phyloP scores from a whole-genome alignment of 1,139 yeast species.

The Zygosaccharomyces pseudobailii region DNA sequence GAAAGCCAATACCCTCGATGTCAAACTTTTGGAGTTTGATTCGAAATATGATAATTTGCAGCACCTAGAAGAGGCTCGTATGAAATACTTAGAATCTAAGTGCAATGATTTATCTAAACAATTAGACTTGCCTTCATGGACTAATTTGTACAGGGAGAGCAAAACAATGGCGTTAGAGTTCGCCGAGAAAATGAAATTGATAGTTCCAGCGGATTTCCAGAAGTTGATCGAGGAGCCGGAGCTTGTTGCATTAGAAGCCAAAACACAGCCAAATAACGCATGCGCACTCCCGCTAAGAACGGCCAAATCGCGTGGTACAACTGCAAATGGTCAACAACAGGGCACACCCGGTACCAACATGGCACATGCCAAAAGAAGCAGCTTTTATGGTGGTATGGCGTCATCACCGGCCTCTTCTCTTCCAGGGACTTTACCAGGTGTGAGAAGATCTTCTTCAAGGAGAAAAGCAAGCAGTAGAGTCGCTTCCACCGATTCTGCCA shows the following conservation, averaged over 20 bases:
- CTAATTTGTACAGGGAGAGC: constrained; percentile 17
- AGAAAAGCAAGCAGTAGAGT: constrained; percentile 16
- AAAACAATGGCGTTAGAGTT: constrained; percentile 16
- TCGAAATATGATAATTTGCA: constrained; percentile 8
- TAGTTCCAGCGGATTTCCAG: constrained; percentile 13
- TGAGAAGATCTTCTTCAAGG: constrained; percentile 27
- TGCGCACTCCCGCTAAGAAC: constrained; percentile 9
- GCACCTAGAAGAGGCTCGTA: constrained; percentile 8
- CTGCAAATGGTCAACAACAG: constrained; percentile 3
- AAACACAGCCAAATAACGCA: constrained; percentile 2
- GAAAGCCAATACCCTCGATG: constrained; percentile 5
- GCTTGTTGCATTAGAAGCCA: constrained; percentile 4
- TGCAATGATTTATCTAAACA: constrained; percentile 12
- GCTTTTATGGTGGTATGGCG: constrained; percentile 24
- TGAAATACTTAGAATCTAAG: constrained; percentile 9
- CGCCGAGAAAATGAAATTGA: constrained; percentile 19
- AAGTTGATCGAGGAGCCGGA: constrained; percentile 6
- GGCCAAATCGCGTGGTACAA: constrained; percentile 12
- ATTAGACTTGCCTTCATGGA: constrained; percentile 18
- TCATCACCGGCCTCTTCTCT: constrained; percentile 15
- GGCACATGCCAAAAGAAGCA: constrained; percentile 21
- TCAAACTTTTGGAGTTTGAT: constrained; percentile 8
- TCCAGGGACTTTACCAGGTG: constrained; percentile 26
- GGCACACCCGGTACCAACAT: constrained; percentile 5
- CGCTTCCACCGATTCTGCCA: constrained; percentile 6